Conservation (phyloP, 2,329 filamentous ascomycete genomes). For the Aspergillus awamori region DNA sequence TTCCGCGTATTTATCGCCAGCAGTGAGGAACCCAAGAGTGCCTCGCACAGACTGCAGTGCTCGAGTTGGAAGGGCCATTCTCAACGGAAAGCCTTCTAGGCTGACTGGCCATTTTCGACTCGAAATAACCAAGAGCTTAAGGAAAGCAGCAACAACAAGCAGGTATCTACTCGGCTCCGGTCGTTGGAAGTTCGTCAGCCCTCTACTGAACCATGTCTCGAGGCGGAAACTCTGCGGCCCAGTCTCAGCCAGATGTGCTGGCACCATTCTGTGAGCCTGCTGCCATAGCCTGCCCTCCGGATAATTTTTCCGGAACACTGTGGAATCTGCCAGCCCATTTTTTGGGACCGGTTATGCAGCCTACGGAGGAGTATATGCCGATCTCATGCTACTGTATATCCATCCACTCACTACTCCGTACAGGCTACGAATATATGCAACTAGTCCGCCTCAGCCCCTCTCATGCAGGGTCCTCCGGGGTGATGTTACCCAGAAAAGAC, state of each 20-base stretch:
- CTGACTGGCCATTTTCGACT: background rate
- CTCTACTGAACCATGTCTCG: background rate
- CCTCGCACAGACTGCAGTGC: background rate
- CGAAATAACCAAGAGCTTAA: background rate
- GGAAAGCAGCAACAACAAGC: background rate
- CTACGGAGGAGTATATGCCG: no score
- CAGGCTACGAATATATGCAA: no score
- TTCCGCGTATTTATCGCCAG: background rate
- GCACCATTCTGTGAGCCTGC: background rate
- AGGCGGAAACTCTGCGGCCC: background rate
- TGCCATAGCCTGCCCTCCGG: background rate
- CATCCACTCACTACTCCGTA: no score
- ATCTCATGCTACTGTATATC: no score
- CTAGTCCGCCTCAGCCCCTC: no score
- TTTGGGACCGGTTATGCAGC: no score
- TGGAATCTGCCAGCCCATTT: background rate
- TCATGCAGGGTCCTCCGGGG: no score
- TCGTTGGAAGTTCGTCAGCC: background rate
- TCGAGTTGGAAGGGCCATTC: background rate
- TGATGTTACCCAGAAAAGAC: no score
- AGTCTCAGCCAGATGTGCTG: background rate
- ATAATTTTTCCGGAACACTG: background rate
- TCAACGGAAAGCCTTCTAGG: background rate
- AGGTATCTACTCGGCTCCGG: background rate
- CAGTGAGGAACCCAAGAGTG: background rate